phyloP scores from a whole-genome alignment of 1,139 yeast species.

The Suhomyces kunorum region DNA sequence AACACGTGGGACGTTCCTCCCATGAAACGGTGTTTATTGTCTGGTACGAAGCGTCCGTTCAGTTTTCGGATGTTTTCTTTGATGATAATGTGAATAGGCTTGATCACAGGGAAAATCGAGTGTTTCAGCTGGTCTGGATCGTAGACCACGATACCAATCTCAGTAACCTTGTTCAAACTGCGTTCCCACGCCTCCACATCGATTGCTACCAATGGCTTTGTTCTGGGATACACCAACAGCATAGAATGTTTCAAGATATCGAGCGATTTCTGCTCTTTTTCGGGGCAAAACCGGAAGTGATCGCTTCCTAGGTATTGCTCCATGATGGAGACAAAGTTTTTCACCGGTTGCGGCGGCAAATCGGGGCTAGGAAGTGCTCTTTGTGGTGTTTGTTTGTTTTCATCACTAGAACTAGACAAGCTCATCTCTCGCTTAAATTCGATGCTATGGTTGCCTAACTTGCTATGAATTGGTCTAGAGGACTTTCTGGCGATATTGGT shows the following conservation, averaged over 20 bases:
- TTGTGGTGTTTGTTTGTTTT: neutral
- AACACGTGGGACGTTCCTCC: constrained; percentile 24
- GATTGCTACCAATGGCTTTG: constrained; percentile 24
- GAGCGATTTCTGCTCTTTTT: constrained; percentile 2
- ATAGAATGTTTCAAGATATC: constrained; percentile 13
- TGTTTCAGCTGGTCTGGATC: constrained; percentile 22
- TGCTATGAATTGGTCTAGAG: neutral
- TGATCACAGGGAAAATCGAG: constrained; percentile 20
- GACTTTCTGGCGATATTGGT: neutral
- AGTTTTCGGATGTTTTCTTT: constrained; percentile 18
- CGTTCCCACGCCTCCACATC: constrained; percentile 29
- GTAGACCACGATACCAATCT: constrained; percentile 26
- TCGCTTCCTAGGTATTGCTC: constrained; percentile 13
- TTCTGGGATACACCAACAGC: constrained; percentile 22
- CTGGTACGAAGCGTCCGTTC: constrained; percentile 25
- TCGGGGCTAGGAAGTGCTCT: neutral
- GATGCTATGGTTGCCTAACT: neutral
- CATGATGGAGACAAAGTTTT: constrained; percentile 1
- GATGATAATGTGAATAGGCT: constrained; percentile 22
- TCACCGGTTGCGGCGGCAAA: neutral
- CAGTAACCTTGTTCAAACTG: constrained; percentile 21
- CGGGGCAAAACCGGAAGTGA: constrained; percentile 8
- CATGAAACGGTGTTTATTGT: constrained; percentile 22
- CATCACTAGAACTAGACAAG: neutral
- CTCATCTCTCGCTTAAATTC: neutral